Percentiles rank a stretch among this genome's conserved stretches.
phyloP scores from a whole-genome alignment of 2,329 filamentous ascomycete species.

The Hypoxylon sp. region DNA sequence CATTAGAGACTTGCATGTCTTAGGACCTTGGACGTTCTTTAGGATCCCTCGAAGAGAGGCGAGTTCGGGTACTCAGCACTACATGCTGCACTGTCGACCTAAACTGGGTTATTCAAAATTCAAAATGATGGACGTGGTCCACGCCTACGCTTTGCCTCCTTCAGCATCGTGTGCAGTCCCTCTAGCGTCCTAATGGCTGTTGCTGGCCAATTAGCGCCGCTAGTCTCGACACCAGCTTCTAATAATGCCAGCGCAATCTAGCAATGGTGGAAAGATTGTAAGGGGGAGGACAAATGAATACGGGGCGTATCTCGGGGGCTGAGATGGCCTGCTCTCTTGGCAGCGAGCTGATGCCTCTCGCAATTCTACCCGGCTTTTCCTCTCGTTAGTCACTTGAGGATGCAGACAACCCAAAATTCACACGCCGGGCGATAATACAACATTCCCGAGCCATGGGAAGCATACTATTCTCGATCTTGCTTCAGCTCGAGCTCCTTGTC shows the following conservation, averaged over 20 bases:
- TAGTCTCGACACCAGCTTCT: constrained; percentile 18
- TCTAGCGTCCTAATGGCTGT: constrained; percentile 5
- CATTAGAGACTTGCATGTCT: too few species aligned
- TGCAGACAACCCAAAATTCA: background rate
- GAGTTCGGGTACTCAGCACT: background rate
- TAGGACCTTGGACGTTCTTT: too few species aligned
- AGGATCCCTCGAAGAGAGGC: background rate
- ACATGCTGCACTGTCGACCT: background rate
- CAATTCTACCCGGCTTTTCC: constrained; percentile 12
- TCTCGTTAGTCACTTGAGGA: constrained; percentile 1
- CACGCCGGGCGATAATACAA: background rate
- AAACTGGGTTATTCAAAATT: background rate
- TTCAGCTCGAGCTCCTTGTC: constrained; percentile 24
- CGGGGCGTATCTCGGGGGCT: constrained; percentile 8
- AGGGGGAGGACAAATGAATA: constrained; percentile 1
- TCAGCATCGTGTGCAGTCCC: constrained; percentile 6
- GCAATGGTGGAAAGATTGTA: constrained; percentile 4
- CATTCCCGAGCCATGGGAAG: constrained; percentile 18
- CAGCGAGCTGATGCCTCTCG: constrained; percentile 15
- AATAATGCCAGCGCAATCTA: constrained; percentile 6
- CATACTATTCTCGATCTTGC: constrained; percentile 13
- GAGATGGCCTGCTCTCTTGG: constrained; percentile 30
- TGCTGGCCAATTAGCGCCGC: constrained; percentile 15
- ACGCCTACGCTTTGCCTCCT: constrained; percentile 11
- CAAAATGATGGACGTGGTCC: background rate